phyloP scores from a whole-genome alignment of 176 grass and related monocot genomes.

The Bothriochloa decipiens region DNA sequence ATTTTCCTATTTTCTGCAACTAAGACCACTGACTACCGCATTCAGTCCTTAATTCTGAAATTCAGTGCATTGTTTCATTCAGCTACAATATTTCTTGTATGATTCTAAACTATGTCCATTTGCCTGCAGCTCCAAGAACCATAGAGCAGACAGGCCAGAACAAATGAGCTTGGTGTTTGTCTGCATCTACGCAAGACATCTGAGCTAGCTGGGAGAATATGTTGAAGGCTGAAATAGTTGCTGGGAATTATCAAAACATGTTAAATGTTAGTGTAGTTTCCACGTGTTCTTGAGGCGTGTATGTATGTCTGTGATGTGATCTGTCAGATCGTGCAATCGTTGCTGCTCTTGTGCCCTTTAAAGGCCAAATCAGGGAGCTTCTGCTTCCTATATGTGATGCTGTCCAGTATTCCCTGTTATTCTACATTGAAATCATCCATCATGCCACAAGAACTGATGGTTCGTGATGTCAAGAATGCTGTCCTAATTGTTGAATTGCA shows the following conservation, averaged over 20 bases:
- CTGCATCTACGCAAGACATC: not conserved
- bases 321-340: not conserved
- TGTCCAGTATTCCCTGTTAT: conserved; percentile 1
- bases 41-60: too few relatives aligned
- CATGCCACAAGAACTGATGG: conserved; percentile 24
- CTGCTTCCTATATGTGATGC: conserved; percentile 12
- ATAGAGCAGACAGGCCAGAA: conserved; percentile 54
- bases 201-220: conserved; percentile 14
- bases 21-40: too few relatives aligned
- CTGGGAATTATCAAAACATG: conserved; percentile 32
- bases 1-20: not conserved
- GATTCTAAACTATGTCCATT: conserved; percentile 29
- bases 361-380: conserved; percentile 24
- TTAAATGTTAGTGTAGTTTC: conserved; percentile 43
- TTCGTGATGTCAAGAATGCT: conserved; percentile 24
- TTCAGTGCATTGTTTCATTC: conserved; percentile 2
- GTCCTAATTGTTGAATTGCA: not conserved
- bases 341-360: conserved; percentile 4
- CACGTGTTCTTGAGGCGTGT: conserved; percentile 13
- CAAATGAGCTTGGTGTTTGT: conserved; percentile 18
- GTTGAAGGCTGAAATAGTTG: conserved; percentile 33
- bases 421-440: conserved; percentile 19
- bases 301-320: conserved; percentile 37
- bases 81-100: not conserved
- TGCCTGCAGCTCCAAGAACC: conserved; percentile 54